A percentile compares a stretch with the other conserved stretches of the same genome.
phyloP scores from a whole-genome alignment of 208 protist species.

The Strigomonas culicis region DNA sequence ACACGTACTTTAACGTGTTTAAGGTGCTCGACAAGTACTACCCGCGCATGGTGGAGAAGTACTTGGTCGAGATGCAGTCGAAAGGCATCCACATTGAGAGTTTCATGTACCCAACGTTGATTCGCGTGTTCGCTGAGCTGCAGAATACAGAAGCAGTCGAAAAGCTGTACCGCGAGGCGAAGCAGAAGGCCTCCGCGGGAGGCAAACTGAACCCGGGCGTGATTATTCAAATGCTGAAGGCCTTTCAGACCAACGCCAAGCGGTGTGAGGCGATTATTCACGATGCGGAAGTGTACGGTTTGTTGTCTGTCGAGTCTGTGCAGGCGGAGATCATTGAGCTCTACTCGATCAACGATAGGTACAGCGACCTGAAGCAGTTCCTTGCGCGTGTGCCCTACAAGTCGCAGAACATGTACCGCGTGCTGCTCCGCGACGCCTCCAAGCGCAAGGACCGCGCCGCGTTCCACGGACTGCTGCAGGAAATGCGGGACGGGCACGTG shows the following conservation, averaged over 20 bases:
- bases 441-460: slow-evolving; percentile 41
- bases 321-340: slow-evolving; percentile 75
- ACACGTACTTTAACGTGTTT: slow-evolving; percentile 85
- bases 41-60: slow-evolving; percentile 84
- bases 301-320: slow-evolving; percentile 61
- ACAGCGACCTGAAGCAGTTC: slow-evolving; percentile 42
- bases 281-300: slow-evolving; percentile 65
- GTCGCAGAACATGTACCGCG: slow-evolving; percentile 67
- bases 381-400: slow-evolving; percentile 56
- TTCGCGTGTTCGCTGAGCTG: slow-evolving; percentile 82
- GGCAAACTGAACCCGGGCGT: slow-evolving; percentile 42
- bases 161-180: slow-evolving; percentile 73
- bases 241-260: slow-evolving; percentile 38
- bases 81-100: slow-evolving; percentile 72
- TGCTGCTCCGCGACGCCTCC: slow-evolving; percentile 70
- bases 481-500: slow-evolving; percentile 42
- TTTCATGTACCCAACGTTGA: slow-evolving; percentile 82
- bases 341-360: slow-evolving; percentile 47
- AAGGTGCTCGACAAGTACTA: slow-evolving; percentile 88
- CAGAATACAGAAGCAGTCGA: slow-evolving; percentile 56
- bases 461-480: slow-evolving; percentile 51
- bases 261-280: slow-evolving; percentile 51
- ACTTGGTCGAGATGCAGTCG: slow-evolving; percentile 74
- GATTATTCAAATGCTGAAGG: slow-evolving; percentile 65
- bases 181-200: slow-evolving; percentile 36